A percentile compares a stretch with the other conserved stretches of the same genome.
Evolutionary conservation across 2,329 filamentous ascomycete genomes (phyloP).

Genomic region (Fusarium proliferatum): DNA sequence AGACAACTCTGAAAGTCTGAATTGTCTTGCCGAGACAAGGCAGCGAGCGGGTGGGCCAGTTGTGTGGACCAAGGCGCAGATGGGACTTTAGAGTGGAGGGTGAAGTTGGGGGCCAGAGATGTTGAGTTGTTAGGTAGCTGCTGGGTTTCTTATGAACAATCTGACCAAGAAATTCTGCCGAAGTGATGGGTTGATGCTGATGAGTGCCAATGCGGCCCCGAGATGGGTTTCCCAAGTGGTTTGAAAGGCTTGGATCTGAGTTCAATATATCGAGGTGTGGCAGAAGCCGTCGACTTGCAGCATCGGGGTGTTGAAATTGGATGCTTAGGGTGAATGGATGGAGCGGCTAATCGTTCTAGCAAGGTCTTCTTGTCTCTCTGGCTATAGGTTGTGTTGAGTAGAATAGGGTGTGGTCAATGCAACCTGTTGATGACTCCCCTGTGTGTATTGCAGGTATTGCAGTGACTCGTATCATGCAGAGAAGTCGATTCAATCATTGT

Average conservation of each 20-base stretch:
- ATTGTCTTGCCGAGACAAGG: conserved; percentile 26
- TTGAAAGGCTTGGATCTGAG: neutral
- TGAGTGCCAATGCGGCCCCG: conserved; percentile 1
- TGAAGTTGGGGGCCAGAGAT: conserved; percentile 26
- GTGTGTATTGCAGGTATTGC: conserved; percentile 1
- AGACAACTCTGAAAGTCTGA: conserved; percentile 2
- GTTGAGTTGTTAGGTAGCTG: neutral
- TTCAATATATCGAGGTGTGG: conserved; percentile 20
- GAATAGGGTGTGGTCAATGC: conserved; percentile 45
- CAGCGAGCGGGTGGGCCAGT: conserved; percentile 33
- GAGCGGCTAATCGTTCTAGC: conserved; percentile 28
- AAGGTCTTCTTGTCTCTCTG: conserved; percentile 21
- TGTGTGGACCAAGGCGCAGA: conserved; percentile 31
- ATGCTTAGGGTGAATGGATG: conserved; percentile 22
- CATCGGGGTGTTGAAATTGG: conserved; percentile 10
- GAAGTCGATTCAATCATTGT: neutral
- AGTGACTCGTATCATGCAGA: conserved; percentile 2
- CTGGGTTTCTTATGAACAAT: neutral
- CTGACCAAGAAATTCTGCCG: conserved; percentile 8
- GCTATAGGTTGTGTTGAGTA: conserved; percentile 2
- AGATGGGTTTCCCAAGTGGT: conserved; percentile 3
- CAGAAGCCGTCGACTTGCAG: conserved; percentile 11
- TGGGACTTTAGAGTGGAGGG: conserved; percentile 20
- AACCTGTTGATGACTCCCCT: conserved; percentile 14
- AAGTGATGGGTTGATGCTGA: neutral